A percentile compares a stretch with the other conserved stretches of the same genome.
phyloP scores from a whole-genome alignment of 768 basidiomycete genomes.

The Suillus brevipes region DNA sequence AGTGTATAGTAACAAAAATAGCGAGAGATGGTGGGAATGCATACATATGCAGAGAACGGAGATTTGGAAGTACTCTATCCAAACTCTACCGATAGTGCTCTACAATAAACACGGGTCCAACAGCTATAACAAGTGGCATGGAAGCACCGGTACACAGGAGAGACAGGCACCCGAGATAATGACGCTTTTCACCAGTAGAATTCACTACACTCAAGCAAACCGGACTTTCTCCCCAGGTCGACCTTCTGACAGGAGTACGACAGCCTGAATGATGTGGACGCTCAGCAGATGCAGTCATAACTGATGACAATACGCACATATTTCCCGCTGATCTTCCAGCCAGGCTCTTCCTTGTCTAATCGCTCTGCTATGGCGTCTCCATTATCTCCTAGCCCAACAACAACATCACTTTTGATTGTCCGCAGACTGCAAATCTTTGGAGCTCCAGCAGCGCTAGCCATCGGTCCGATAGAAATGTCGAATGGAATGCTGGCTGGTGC shows the following conservation, averaged over 20 bases:
- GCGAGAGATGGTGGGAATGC: not conserved
- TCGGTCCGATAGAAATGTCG: slow-evolving; percentile 86
- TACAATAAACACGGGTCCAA: not conserved
- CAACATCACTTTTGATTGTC: slow-evolving; percentile 95
- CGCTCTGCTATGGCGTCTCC: slow-evolving; percentile 72
- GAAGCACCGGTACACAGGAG: not conserved
- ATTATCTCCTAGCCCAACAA: slow-evolving; percentile 75
- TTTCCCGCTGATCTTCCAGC: slow-evolving; percentile 98
- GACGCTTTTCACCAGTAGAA: not conserved
- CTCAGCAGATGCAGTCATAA: slow-evolving; percentile 18
- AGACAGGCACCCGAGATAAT: not conserved
- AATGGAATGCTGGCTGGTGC: slow-evolving; percentile 88
- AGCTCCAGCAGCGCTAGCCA: slow-evolving; percentile 86
- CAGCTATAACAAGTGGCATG: no score
- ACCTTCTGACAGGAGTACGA: slow-evolving; percentile 84
- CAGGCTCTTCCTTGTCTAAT: slow-evolving; percentile 83
- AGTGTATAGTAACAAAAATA: not conserved
- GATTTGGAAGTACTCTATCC: not conserved
- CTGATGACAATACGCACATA: slow-evolving; percentile 58
- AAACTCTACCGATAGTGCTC: not conserved
- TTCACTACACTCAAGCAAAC: slow-evolving; percentile 48
- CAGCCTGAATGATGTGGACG: slow-evolving; percentile 51
- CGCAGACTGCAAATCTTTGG: slow-evolving; percentile 84
- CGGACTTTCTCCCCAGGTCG: slow-evolving; percentile 86
- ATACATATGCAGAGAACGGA: not conserved